A percentile compares a stretch with the other conserved stretches of the same genome.
These are phyloP conservation scores for Trichophyton rubrum DNA, from an alignment of 2,329 filamentous ascomycete genomes.

Conservation along the genomic window DNA sequence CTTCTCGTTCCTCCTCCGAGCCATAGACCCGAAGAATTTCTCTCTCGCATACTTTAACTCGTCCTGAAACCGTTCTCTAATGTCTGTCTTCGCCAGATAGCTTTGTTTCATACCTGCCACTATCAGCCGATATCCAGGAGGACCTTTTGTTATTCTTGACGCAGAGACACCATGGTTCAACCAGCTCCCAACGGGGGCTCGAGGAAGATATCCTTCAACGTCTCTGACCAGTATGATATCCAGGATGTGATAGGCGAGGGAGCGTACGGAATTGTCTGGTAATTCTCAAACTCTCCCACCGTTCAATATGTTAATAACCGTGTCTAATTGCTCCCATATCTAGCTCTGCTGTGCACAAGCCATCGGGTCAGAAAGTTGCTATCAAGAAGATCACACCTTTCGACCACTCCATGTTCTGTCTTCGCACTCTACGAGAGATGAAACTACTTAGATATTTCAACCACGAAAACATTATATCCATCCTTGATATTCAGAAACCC, in stretches of 20 bases:
- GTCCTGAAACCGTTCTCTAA: not conserved
- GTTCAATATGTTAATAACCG: not conserved
- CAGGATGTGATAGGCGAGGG: conserved; percentile 98
- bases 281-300: conserved; percentile 28
- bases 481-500: conserved; percentile 97
- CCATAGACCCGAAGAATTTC: not conserved
- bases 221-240: conserved; percentile 98
- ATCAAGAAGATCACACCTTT: conserved; percentile 99
- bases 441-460: conserved; percentile 98
- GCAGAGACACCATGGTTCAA: conserved; percentile 28
- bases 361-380: conserved; percentile 92
- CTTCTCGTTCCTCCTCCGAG: not conserved
- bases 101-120: not conserved
- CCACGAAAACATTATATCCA: conserved; percentile 99
- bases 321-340: not conserved
- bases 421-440: conserved; percentile 95
- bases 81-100: not conserved
- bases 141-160: not conserved
- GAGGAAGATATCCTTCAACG: conserved; percentile 98
- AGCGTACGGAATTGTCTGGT: conserved; percentile 98
- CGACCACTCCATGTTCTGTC: conserved; percentile 97
- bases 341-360: conserved; percentile 95
- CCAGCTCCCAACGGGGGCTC: conserved; percentile 43
- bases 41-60: not conserved
- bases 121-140: not conserved